Base-by-base conservation (phyloP, 257 asterid genomes). In the Capsicum rhomboideum region DNA sequence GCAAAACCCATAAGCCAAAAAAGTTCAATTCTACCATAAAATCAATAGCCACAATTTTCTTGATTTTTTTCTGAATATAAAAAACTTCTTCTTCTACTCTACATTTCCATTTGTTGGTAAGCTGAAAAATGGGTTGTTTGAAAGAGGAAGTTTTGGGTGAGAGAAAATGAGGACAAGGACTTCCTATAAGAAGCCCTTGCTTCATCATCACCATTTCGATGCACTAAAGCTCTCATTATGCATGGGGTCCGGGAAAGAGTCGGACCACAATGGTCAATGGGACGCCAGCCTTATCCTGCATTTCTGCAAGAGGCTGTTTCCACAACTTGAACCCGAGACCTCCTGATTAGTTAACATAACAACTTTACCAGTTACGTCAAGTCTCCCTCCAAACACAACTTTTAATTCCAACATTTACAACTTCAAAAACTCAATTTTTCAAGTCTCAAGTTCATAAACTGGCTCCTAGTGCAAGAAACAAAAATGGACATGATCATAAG, bases 161-260 rank as follows among this genome's bases (percentile, higher is more conserved):
- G 61, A 82, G 44, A 42, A 84, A 88, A 28, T 18, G 87, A 81
- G 90, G 89, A 26, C 85, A 88, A 87, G 92, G 87, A 90, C 89
- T 90, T 94, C 90, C 88, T 55, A 87, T 58, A 23, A 91, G 87
- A 82, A 85, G 86, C 83, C 96, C 94, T 84, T 88, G 92, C 88
- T 88, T 89, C 93, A 89, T 89, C 87, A 88, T 50, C 90, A 87
- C 87, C 92, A 83, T 91, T 80, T 87, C 40, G 6, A 5, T 34
- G 68, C 34, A 11, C 68, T 11, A 61, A 61, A 23, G 6, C 37
- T 61, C 8, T 6, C 17, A 5, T 18, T 1, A 5, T 61, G 11
- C 6, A 1, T 6, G 6, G 14, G 40, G 40, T 34, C 40, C 40
- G 40, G 0, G 40, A 34, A 34, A 61, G 34, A 2, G 26, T 4